phyloP scores from a whole-genome alignment of 306 rosid species.

The Cucurbita pepo region DNA sequence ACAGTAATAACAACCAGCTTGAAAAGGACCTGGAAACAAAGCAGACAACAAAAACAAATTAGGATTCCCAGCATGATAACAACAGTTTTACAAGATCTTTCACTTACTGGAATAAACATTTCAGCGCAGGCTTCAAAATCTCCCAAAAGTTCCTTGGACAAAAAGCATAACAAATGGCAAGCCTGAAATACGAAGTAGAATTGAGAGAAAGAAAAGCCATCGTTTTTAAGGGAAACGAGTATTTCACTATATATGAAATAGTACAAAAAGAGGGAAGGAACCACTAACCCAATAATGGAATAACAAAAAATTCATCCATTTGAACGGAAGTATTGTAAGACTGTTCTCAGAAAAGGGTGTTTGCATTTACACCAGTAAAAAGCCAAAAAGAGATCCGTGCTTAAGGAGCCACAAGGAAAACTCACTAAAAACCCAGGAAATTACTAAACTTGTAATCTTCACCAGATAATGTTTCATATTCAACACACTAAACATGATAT shows the following conservation, averaged over 20 bases:
- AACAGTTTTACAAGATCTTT: neutral
- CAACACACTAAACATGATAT: neutral
- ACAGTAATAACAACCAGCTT: constrained; percentile 99
- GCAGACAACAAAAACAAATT: constrained; percentile 10
- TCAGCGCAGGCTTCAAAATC: constrained; percentile 96
- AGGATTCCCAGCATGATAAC: constrained; percentile 6
- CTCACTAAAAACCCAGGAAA: no score
- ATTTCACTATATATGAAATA: neutral
- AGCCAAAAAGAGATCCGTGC: no score
- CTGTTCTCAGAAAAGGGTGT: no score
- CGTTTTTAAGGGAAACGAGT: neutral
- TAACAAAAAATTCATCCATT: no score
- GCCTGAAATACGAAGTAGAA: constrained; percentile 36
- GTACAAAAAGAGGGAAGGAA: neutral
- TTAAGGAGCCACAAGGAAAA: no score
- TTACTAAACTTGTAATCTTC: no score
- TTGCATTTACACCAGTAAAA: no score
- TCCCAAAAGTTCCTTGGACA: constrained; percentile 88
- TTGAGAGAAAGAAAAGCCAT: neutral
- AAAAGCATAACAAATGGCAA: constrained; percentile 80
- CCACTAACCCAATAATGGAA: no score
- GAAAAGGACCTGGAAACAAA: constrained; percentile 70
- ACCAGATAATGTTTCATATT: neutral
- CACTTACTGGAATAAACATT: constrained; percentile 83
- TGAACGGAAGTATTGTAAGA: no score